Base-by-base conservation (phyloP, 371 early-diverging fungal species). In the Vairimorpha apis region DNA sequence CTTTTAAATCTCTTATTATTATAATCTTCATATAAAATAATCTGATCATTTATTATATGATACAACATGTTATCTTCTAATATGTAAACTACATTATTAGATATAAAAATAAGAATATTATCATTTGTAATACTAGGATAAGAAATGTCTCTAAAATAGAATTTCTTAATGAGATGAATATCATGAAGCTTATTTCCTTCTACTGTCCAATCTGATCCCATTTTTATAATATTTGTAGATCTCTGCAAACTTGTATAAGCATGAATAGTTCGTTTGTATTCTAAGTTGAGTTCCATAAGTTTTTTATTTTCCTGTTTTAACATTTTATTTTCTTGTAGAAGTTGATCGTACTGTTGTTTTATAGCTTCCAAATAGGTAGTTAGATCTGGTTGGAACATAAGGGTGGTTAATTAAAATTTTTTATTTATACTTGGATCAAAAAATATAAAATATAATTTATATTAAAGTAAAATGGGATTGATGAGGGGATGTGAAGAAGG, bases 301-400 rank as follows among this genome's bases (percentile, higher is more conserved):
- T 58, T 55, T 5, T 44, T 35, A 21, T 68, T 68, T 13, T 68
- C 68, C 13, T 51, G 30, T 44, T 56, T 35, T 29, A 68, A 30
- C n/a, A 37, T 43, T n/a, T 56, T 68, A 30, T 68, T 68, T 10
- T 68, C 68, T 35, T 55, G 58, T 44, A 58, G 21, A 14, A 68
- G 16, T 16, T 32, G 27, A 32, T 68, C 59, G 29, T 68, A 68
- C 59, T 68, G 68, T 44, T 68, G 68, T 32, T 68, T 68, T 41
- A 68, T 68, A 30, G 68, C 68, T 38, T 68, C 68, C 35, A 68
- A 18, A 29, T 68, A 68, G 21, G 68, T 58, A 27, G 55, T 58
- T 35, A 68, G 55, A 30, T 58, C 68, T 41, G 68, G 68, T 58
- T 68, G 68, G 58, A 49, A 68, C 68, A 68, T 68, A 25, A 49